Base-by-base conservation (phyloP, 2,329 filamentous ascomycete genomes). In the Claviceps sp. region DNA sequence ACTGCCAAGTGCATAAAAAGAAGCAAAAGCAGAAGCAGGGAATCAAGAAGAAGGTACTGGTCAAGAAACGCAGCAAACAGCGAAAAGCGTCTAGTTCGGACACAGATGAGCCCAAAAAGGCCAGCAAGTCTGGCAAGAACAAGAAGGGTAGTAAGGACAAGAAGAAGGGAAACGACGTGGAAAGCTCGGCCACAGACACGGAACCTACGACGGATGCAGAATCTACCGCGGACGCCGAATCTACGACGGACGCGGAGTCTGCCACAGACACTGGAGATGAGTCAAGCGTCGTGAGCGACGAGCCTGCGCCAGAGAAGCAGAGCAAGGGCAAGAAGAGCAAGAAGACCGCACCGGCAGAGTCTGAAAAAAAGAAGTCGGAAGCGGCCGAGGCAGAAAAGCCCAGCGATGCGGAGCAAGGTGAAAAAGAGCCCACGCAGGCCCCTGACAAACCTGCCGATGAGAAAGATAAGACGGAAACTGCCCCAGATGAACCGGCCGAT, bases 151-250 rank as follows among this genome's bases (percentile, higher is more conserved):
- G 53, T 51, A 52, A 52, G 8, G 60, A 60, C 49, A 60, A 41
- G 51, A 42, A 45, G 55, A 51, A 61, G 36, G 52, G 40, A 41
- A 55, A 54, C 20, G 54, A 57, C 44, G 52, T 57, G 16, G 48
- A 54, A 14, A 40, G 44, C 30, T 48, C 48, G 6, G 53, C 52
- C 16, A 59, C 65, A 45, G 56, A 57, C 6, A 59, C 59, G 16
- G 57, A 59, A 42, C 60, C 61, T 16, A 55, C 55, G 16, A 58
- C 60, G 18, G 53, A 61, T 34, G 30, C 30, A 34, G 30, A 34
- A 34, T 34, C 9, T 34, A 34, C 30, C 9, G 9, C 30, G 30
- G 30, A 34, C 9, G 9, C 8, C 9, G 30, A 34, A 11, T 34
- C 4, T 4, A 34, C 30, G 9, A 34, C 30, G 30, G 30, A 34